Evolutionary conservation across 257 asterid genomes (phyloP), one percentile per base, ranked within the genome.

Genomic region (Solanum paucissectum): DNA sequence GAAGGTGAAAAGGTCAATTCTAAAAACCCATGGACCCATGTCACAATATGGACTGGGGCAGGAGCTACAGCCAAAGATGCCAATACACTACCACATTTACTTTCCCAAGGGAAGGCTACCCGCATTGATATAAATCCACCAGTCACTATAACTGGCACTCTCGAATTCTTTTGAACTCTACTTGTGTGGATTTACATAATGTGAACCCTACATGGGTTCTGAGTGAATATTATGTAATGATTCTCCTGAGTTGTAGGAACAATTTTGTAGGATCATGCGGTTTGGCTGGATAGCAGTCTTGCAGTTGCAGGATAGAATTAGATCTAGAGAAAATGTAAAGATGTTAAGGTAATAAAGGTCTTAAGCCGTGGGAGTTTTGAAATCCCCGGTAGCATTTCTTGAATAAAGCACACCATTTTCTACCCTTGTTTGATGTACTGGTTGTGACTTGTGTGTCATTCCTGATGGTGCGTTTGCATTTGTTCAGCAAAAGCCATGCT

Each of bases 1-100:
- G 95, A 94, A 64, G 99, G 98, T 12, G 98, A 95, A 84, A 94
- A 95, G 90, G 36, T 97, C 82, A 73, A n/a, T 68, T 93, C 96
- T 8, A 95, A 91, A 89, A 97, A 95, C 60, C 92, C 95, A 89
- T 97, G 99, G 99, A 96, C 99, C 5, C 99, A 97, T 52, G 92
- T 91, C 49, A 97, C 98, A 12, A 76, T 97, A 86, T 95, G 99
- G 99, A 93, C 98, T 72, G 98, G 93, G 49, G 86, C 88, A 46
- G 98, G 98, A 79, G 91, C 91, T 86, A 18, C 89, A 20, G 92
- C 99, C 5, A 94, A 91, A 92, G 99, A 95, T 64, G 98, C 98
- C 60, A 95, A 94, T 86, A 86, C 81, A n/a, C 91, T 97, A 87
- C 98, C 98, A 27, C 91, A 88, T 8, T 91, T 97, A 77, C 77